Evolutionary conservation across 208 protist species (phyloP).

Genomic region (Phytomonas sp.): DNA sequence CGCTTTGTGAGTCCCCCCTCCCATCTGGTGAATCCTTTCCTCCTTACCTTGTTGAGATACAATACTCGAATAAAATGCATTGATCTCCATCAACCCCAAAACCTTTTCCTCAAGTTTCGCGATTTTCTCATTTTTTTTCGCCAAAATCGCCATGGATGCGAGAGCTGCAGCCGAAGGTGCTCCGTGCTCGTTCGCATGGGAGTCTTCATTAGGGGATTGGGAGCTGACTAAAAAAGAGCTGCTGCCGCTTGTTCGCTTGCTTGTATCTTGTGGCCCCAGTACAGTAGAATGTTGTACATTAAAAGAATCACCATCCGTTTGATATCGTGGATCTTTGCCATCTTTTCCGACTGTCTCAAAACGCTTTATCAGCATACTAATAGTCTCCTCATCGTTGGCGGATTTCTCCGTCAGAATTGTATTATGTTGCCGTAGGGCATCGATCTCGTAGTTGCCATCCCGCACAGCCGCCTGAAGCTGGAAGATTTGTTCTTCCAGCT

Average conservation of each 20-base stretch:
- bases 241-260: slow-evolving; percentile 2
- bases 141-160: slow-evolving; percentile 13
- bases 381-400: slow-evolving; percentile 68
- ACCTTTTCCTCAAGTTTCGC: slow-evolving; percentile 43
- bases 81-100: slow-evolving; percentile 69
- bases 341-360: slow-evolving; percentile 37
- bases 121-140: slow-evolving; percentile 53
- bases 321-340: slow-evolving; percentile 5
- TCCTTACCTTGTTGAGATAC: slow-evolving; percentile 61
- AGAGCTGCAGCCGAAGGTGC: slow-evolving; percentile 17
- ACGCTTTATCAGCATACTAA: slow-evolving; percentile 50
- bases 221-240: slow-evolving; percentile 9
- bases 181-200: not conserved
- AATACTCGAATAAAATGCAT: slow-evolving; percentile 74
- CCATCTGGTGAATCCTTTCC: slow-evolving; percentile 22
- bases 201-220: slow-evolving; percentile 5
- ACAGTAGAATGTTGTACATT: slow-evolving; percentile 5
- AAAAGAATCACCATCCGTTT: slow-evolving; percentile 1
- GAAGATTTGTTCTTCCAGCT: slow-evolving; percentile 37
- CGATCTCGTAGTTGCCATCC: slow-evolving; percentile 50
- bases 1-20: not conserved
- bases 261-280: not conserved
- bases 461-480: slow-evolving; percentile 30
- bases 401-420: slow-evolving; percentile 52
- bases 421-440: slow-evolving; percentile 42